Base-by-base conservation (phyloP, 2,329 filamentous ascomycete species). In the Apiospora sp. region DNA sequence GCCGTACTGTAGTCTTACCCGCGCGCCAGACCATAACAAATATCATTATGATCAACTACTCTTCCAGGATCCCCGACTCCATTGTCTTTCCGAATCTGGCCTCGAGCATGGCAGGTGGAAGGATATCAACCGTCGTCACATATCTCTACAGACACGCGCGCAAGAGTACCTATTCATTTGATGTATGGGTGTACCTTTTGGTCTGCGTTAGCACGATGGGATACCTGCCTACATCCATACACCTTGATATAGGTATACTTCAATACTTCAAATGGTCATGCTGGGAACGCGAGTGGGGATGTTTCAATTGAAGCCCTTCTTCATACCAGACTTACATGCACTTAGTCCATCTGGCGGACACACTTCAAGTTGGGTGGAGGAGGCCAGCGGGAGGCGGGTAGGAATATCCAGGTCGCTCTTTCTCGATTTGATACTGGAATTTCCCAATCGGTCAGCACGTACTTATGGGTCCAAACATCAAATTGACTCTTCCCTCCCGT, bases 71-170 rank as follows among this genome's bases (percentile, higher is more conserved):
- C 67, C 4, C 43, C 24, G n/a, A 70, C 30, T 27, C 72, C 74
- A 76, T 77, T 77, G 74, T 76, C 71, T 74, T 72, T 75, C 71
- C 69, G 67, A 71, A 73, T 74, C 69, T 72, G 69, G 71, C 71
- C 71, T 72, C 61, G 51, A 73, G 72, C 67, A 30, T 61, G 73
- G 74, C 67, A 73, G 72, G 72, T 69, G 54, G 24, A 41, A 64
- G 58, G 34, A 64, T 41, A 64, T 41, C 34, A 41, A 41, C 19
- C 34, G 30, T 16, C 24, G 51, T 58, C 58, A n/a, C 58, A n/a
- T 64, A 41, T 41, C 37, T 41, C 5, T 37, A 64, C 58, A 41
- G 19, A 37, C 30, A 37, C 54, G 4, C 30, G 4, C 30, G n/a
- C 22, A 3, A 64, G 34, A 64, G 51, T 54, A 48, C 46, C 7